These are phyloP conservation scores for Fragilaria crotonensis DNA, from an alignment of 108 stramenopile genomes.

Conservation along the genomic window DNA sequence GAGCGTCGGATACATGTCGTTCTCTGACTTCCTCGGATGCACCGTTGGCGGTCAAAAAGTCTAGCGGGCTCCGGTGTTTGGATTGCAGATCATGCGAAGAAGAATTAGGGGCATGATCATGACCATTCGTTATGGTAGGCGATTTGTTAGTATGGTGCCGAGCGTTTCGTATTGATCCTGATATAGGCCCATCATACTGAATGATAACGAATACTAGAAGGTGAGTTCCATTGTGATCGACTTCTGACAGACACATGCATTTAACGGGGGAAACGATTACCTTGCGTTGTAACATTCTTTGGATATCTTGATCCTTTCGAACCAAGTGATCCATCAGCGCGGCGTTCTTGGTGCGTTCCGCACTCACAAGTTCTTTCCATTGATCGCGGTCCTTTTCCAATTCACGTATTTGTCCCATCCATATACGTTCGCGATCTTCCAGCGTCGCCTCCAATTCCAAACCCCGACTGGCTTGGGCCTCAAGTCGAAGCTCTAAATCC, in stretches of 20 bases:
- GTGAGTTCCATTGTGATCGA: background rate
- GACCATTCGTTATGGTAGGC: background rate
- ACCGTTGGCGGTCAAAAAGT: conserved; percentile 35
- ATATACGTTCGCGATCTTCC: conserved; percentile 42
- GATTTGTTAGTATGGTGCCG: conserved; percentile 7
- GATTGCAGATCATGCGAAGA: conserved; percentile 1
- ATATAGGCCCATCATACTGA: conserved; percentile 32
- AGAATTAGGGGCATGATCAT: background rate
- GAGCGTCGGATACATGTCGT: conserved; percentile 26
- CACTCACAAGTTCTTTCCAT: conserved; percentile 31
- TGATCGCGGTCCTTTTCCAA: conserved; percentile 40
- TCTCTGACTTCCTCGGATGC: conserved; percentile 25
- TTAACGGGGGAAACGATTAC: conserved; percentile 18
- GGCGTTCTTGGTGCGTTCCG: conserved; percentile 39
- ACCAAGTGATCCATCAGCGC: conserved; percentile 33
- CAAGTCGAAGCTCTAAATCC: conserved; percentile 43
- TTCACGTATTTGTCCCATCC: conserved; percentile 28
- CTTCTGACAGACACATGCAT: background rate
- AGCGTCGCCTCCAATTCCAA: conserved; percentile 40
- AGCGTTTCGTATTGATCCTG: conserved; percentile 16
- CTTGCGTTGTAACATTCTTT: conserved; percentile 54
- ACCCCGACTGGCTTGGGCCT: conserved; percentile 25
- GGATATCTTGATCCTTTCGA: conserved; percentile 66
- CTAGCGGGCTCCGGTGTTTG: conserved; percentile 31
- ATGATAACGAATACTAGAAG: background rate